Evolutionary conservation across 106 monocot genomes (phyloP).

Genomic region (Ottelia alismoides): DNA sequence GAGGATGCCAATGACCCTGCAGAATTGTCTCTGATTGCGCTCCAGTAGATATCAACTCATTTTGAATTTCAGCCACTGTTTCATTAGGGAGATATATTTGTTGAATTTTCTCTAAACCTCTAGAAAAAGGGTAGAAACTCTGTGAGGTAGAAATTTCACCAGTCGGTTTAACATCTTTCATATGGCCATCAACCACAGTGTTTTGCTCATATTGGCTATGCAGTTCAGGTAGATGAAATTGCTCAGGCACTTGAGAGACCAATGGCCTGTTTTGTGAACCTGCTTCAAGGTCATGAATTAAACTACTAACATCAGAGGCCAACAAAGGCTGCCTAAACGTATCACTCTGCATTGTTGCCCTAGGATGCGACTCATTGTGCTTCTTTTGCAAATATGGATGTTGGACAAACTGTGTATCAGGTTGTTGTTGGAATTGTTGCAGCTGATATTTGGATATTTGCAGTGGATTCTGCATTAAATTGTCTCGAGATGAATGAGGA

Average conservation of each 20-base stretch:
- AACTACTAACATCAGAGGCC: conserved; percentile 29
- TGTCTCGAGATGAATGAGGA: conserved; percentile 25
- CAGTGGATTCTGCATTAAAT: conserved; percentile 34
- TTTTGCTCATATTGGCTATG: conserved; percentile 37
- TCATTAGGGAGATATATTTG: conserved; percentile 19
- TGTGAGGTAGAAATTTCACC: conserved; percentile 34
- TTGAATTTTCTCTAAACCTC: conserved; percentile 1
- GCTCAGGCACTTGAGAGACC: conserved; percentile 23
- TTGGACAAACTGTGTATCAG: conserved; percentile 31
- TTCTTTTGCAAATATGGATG: conserved; percentile 26
- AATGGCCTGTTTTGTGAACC: conserved; percentile 29
- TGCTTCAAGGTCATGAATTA: conserved; percentile 30
- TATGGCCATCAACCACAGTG: conserved; percentile 13
- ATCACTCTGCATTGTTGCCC: conserved; percentile 24
- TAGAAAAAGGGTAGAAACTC: conserved; percentile 16
- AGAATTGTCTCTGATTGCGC: conserved; percentile 29
- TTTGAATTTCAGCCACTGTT: conserved; percentile 32
- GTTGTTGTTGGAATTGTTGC: conserved; percentile 37
- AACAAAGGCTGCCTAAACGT: conserved; percentile 24
- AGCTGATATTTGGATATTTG: conserved; percentile 35
- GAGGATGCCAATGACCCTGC: conserved; percentile 41
- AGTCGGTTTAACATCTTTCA: conserved; percentile 23
- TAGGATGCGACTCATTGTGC: conserved; percentile 34
- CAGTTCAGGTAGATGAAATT: conserved; percentile 41
- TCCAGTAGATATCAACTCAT: conserved; percentile 36